These are phyloP conservation scores for Neoboletus brunneissimus DNA, from an alignment of 768 basidiomycete species.

Conservation along the genomic window DNA sequence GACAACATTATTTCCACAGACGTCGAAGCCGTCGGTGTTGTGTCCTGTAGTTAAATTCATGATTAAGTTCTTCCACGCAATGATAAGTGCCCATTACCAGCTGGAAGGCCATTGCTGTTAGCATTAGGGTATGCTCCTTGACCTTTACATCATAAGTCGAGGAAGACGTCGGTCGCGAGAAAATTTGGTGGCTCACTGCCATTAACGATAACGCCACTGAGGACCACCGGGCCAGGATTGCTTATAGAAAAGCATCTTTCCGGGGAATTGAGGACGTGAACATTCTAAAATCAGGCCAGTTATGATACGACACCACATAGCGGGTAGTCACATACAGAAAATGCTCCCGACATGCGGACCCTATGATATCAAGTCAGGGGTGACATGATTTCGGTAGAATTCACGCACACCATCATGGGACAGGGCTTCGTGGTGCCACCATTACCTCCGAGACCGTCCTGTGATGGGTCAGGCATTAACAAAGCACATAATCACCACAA, in stretches of 20 bases:
- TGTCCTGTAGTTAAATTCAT: constrained; percentile 27
- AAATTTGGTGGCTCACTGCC: constrained; percentile 43
- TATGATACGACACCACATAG: neutral
- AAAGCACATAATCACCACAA: neutral
- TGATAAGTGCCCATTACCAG: constrained; percentile 33
- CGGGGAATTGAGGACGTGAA: constrained; percentile 42
- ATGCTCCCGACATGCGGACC: constrained; percentile 40
- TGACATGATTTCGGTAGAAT: neutral
- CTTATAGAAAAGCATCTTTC: constrained; percentile 31
- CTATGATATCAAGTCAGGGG: constrained; percentile 19
- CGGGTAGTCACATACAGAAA: constrained; percentile 26
- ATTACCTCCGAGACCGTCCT: constrained; percentile 28
- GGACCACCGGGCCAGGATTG: constrained; percentile 33
- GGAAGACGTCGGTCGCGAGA: neutral
- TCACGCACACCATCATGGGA: constrained; percentile 41
- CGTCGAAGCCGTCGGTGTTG: constrained; percentile 54
- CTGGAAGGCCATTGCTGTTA: constrained; percentile 45
- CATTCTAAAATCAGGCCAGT: constrained; percentile 21
- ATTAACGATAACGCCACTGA: constrained; percentile 51
- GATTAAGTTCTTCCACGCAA: neutral
- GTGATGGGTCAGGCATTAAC: neutral
- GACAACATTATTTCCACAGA: constrained; percentile 34
- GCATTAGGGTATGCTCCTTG: constrained; percentile 51
- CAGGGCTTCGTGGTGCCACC: constrained; percentile 20
- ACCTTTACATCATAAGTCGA: constrained; percentile 34